phyloP scores from a whole-genome alignment of 805 yeast genomes.

The Lachancea waltii region DNA sequence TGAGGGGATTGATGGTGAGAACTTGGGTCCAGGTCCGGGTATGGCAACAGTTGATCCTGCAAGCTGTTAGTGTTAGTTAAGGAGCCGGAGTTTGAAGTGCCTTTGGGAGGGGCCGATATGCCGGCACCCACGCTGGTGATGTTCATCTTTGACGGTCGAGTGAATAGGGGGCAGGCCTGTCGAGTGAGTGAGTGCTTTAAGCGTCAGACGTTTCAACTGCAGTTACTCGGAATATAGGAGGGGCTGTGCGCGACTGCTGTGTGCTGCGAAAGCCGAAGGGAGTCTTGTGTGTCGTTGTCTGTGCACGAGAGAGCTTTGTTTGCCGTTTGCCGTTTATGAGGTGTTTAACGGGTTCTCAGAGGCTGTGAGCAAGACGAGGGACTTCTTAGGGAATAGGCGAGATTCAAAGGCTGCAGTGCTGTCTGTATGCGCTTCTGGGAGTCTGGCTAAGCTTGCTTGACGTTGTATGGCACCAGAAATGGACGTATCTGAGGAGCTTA shows the following conservation, averaged over 20 bases:
- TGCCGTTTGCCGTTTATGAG: conserved; percentile 1
- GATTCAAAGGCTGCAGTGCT: conserved; percentile 43
- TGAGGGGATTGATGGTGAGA: conserved; percentile 8
- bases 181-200: too few species aligned
- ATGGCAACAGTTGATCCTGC: conserved; percentile 22
- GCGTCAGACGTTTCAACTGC: not conserved
- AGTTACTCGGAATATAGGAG: not conserved
- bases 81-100: conserved; percentile 3
- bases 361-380: not conserved
- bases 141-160: conserved; percentile 18
- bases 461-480: conserved; percentile 7
- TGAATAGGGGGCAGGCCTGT: conserved; percentile 2
- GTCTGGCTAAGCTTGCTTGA: not conserved
- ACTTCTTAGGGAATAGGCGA: not conserved
- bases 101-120: conserved; percentile 6
- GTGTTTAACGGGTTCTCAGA: not conserved
- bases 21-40: conserved; percentile 18
- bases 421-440: conserved; percentile 74
- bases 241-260: not conserved
- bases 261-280: not conserved
- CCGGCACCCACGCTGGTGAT: conserved; percentile 13
- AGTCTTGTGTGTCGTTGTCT: not conserved
- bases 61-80: conserved; percentile 13
- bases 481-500: conserved; percentile 7
- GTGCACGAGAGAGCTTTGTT: not conserved